phyloP scores from a whole-genome alignment of 2,329 filamentous ascomycete genomes.

The Paecilomyces niveus region DNA sequence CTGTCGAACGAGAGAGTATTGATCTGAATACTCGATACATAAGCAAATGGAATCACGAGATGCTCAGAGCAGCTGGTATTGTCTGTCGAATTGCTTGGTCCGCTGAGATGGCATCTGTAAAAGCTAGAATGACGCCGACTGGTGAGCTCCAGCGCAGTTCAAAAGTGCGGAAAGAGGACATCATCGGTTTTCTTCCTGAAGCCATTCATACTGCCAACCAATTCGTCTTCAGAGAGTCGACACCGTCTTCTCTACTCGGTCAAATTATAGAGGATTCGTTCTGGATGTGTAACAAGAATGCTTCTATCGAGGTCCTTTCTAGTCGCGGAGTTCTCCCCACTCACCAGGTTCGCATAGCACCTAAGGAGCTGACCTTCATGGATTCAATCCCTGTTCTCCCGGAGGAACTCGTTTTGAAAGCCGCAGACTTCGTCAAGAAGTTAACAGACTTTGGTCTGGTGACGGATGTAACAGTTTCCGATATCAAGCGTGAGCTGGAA shows the following conservation, averaged over 20 bases:
- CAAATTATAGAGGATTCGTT: constrained; percentile 90
- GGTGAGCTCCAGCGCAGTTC: constrained; percentile 22
- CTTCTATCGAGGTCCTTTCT: constrained; percentile 80
- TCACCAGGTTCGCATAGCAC: constrained; percentile 70
- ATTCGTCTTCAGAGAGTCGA: constrained; percentile 84
- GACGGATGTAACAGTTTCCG: constrained; percentile 76
- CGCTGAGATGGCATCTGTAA: constrained; percentile 76
- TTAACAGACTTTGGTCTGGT: constrained; percentile 79
- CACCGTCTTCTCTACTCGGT: constrained; percentile 75
- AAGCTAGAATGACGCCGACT: constrained; percentile 47
- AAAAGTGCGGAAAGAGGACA: constrained; percentile 56
- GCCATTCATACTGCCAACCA: constrained; percentile 78
- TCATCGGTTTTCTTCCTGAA: constrained; percentile 65
- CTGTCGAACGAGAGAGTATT: constrained; percentile 92
- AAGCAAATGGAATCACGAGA: constrained; percentile 89
- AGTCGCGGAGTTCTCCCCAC: constrained; percentile 82
- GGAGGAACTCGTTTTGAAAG: constrained; percentile 61
- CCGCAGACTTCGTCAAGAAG: constrained; percentile 67
- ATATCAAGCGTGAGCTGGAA: constrained; percentile 78
- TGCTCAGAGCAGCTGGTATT: constrained; percentile 84
- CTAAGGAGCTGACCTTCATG: constrained; percentile 67
- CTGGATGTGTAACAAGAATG: constrained; percentile 81
- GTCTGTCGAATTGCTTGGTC: constrained; percentile 81
- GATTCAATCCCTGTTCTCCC: constrained; percentile 83
- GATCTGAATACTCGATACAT: constrained; percentile 95